Evolutionary conservation across 2,329 filamentous ascomycete species (phyloP), one percentile per base, ranked within the genome.

Genomic region (Alternaria tenuissima): DNA sequence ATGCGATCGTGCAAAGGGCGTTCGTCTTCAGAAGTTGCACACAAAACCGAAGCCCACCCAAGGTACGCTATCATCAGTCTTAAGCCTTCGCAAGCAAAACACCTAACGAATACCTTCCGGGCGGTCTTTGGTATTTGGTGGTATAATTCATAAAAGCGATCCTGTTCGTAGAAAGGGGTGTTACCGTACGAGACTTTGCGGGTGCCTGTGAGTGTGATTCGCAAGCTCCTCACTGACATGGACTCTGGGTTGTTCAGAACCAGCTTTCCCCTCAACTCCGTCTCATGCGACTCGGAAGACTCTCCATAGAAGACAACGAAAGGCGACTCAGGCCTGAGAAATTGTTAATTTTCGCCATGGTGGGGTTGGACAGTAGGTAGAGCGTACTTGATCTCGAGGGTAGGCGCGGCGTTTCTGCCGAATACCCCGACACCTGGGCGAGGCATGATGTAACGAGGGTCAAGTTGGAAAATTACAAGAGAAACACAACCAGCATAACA

Each of bases 241-340:
- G 80, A 76, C 63, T 84, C 82, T 20, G 80, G 76, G 57, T 80
- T 80, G 56, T 76, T 81, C 68, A 84, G 76, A 57, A 82, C 72
- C 65, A 84, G 76, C 55, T 79, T 78, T 43, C 82, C 82, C 52
- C 76, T 77, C 61, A 84, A 78, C 69, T 81, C 81, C 63, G 81
- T 75, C 30, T 76, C 70, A 54, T 79, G 75, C 41, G 81, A 78
- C 64, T 83, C 81, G 52, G 81, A 79, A 57, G 81, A 77, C 65
- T 80, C 77, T 69, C 82, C 82, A 64, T 82, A 77, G 73, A 84
- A 83, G 62, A 84, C 82, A 28, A 84, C 79, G 67, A 84, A 84
- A 20, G 80, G 78, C 32, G 78, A 79, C 60, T 82, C 78, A 36
- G 82, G 82, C 59, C 80, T 81, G 58, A 18, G 18, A 28, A 22